Evolutionary conservation across 2,329 filamentous ascomycete genomes (phyloP).

Genomic region (Cladophialophora bantiana): DNA sequence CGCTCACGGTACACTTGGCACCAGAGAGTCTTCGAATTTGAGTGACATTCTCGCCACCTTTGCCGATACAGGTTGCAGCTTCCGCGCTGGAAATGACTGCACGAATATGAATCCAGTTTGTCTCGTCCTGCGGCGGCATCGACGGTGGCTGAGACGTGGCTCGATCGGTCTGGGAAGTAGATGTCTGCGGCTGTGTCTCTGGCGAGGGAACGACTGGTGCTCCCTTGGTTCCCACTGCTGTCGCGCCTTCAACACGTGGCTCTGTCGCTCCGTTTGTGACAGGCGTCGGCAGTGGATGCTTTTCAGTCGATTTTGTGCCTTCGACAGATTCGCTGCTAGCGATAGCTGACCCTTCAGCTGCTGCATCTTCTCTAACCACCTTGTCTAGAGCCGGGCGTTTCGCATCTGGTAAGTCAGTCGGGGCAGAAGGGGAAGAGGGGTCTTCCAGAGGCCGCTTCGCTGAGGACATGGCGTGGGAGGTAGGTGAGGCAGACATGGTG

Average conservation of each 20-base stretch:
- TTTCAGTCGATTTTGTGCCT: conserved; percentile 19
- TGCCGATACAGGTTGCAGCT: conserved; percentile 96
- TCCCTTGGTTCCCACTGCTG: conserved; percentile 19
- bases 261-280: conserved; percentile 60
- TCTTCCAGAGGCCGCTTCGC: conserved; percentile 95
- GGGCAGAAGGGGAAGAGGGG: conserved; percentile 89
- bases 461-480: conserved; percentile 53
- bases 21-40: conserved; percentile 94
- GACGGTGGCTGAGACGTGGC: conserved; percentile 51
- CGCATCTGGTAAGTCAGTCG: conserved; percentile 92
- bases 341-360: conserved; percentile 42
- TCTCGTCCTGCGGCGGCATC: conserved; percentile 77
- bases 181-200: conserved; percentile 66
- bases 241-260: conserved; percentile 65
- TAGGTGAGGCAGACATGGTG: conserved; percentile 74
- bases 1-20: conserved; percentile 98
- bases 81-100: conserved; percentile 97
- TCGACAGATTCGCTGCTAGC: conserved; percentile 47
- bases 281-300: conserved; percentile 46
- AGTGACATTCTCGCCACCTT: conserved; percentile 97
- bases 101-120: conserved; percentile 94
- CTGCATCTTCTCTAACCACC: conserved; percentile 70
- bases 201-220: conserved; percentile 42
- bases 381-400: conserved; percentile 97
- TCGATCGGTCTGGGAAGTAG: conserved; percentile 61